Evolutionary conservation across 2,329 filamentous ascomycete genomes (phyloP).

Genomic region (Colletotrichum tropicale): DNA sequence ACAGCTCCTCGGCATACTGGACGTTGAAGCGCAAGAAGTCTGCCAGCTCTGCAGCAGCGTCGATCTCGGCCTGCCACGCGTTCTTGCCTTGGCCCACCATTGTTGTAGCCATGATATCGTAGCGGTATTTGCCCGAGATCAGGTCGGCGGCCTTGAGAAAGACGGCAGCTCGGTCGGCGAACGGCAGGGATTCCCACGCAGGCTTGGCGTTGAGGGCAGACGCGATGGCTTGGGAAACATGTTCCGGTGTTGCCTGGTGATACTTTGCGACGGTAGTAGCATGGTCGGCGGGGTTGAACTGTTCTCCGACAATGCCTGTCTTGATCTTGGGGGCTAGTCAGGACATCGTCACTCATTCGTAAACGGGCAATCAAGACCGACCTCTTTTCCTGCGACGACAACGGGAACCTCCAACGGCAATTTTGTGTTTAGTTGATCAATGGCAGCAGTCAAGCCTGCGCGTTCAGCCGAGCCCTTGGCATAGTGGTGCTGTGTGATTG

Average conservation of each 20-base stretch:
- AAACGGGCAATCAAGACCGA: constrained; percentile 40
- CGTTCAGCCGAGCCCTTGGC: constrained; percentile 82
- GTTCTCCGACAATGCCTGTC: constrained; percentile 67
- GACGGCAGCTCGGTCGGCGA: constrained; percentile 87
- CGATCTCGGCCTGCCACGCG: constrained; percentile 98
- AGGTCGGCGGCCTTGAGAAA: constrained; percentile 97
- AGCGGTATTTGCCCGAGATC: constrained; percentile 89
- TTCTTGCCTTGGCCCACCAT: constrained; percentile 99
- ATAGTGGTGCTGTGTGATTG: constrained; percentile 76
- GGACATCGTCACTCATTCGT: not conserved
- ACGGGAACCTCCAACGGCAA: constrained; percentile 80
- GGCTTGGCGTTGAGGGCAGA: constrained; percentile 85
- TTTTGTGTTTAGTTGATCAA: constrained; percentile 71
- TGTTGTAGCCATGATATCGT: constrained; percentile 94
- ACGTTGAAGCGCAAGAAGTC: constrained; percentile 97
- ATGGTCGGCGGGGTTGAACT: constrained; percentile 86
- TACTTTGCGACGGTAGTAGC: constrained; percentile 79
- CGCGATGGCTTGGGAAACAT: constrained; percentile 79
- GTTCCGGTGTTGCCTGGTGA: constrained; percentile 73
- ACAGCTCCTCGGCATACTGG: constrained; percentile 89
- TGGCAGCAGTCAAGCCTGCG: constrained; percentile 74
- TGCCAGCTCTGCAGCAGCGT: constrained; percentile 87
- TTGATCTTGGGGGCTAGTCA: constrained; percentile 57
- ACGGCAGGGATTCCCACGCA: constrained; percentile 85
- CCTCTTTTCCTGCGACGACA: constrained; percentile 82